Percentiles rank a stretch among this genome's conserved stretches.
Conservation (phyloP, 148 eudicot genomes). For the Camellia sinensis region DNA sequence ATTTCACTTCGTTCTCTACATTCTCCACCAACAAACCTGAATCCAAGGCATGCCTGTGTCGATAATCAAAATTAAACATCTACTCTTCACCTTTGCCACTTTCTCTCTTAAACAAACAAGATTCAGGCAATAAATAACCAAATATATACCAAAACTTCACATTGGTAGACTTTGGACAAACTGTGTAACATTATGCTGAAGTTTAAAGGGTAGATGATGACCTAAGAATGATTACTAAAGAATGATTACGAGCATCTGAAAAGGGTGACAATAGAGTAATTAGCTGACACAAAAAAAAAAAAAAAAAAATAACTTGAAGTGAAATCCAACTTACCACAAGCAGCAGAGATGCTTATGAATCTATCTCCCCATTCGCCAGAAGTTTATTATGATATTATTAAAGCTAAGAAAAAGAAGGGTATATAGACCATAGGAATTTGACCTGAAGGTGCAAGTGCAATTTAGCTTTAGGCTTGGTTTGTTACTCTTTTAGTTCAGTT, state of each 20-base stretch:
- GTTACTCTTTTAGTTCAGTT: neutral
- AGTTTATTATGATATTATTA: neutral
- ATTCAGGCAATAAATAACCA: neutral
- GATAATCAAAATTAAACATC: neutral
- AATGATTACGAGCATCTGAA: neutral
- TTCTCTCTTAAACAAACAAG: slow-evolving; percentile 49
- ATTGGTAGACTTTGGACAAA: neutral
- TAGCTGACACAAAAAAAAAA: no score
- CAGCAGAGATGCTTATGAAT: no score
- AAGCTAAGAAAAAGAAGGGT: neutral
- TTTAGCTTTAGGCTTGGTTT: neutral
- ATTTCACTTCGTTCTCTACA: no score
- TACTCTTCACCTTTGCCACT: slow-evolving; percentile 62
- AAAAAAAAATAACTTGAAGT: no score
- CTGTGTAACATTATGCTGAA: no score
- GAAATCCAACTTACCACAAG: no score
- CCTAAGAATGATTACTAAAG: neutral
- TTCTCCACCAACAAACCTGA: neutral
- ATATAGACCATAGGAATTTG: no score
- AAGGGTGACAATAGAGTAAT: neutral
- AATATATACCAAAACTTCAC: neutral
- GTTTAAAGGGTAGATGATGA: neutral
- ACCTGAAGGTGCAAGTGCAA: no score
- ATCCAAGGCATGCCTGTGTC: slow-evolving; percentile 4
- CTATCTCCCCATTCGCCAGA: neutral